Conservation (phyloP, 495 filamentous ascomycete genomes). For the Pyrenula aspistea region DNA sequence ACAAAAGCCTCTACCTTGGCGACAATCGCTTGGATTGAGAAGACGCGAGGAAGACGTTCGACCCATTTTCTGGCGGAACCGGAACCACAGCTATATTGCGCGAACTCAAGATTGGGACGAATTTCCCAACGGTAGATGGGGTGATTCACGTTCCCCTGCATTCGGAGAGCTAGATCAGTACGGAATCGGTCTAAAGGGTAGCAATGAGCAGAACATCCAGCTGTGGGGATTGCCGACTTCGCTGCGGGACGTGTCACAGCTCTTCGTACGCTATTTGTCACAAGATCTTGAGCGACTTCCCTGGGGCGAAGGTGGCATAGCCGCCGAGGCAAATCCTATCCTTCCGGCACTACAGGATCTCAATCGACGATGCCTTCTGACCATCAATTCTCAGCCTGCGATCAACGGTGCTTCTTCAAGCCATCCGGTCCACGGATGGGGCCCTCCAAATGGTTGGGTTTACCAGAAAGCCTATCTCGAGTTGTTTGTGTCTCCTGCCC, state of each 20-base stretch:
- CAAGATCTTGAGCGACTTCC: conserved; percentile 73
- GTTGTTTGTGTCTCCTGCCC: conserved; percentile 66
- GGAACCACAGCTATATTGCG: conserved; percentile 86
- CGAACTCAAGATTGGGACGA: conserved; percentile 99
- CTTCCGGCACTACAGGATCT: conserved; percentile 63
- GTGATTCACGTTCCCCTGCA: conserved; percentile 90
- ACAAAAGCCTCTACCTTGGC: conserved; percentile 84
- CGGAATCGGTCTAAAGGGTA: conserved; percentile 89
- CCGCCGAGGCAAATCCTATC: conserved; percentile 67
- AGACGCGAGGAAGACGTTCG: conserved; percentile 90
- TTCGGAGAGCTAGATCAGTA: conserved; percentile 96
- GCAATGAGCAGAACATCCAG: conserved; percentile 92
- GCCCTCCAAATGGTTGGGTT: conserved; percentile 86
- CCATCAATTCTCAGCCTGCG: conserved; percentile 95
- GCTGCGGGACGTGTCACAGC: conserved; percentile 63
- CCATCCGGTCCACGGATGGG: conserved; percentile 85
- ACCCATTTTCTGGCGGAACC: conserved; percentile 97
- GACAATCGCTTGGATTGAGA: conserved; percentile 80
- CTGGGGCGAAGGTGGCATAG: conserved; percentile 88
- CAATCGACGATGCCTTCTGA: conserved; percentile 78
- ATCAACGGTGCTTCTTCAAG: conserved; percentile 87
- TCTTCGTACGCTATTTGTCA: conserved; percentile 75
- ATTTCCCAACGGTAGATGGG: conserved; percentile 98
- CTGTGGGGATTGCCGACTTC: conserved; percentile 82
- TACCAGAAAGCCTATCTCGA: conserved; percentile 99